A percentile compares a stretch with the other conserved stretches of the same genome.
Evolutionary conservation across 2,329 filamentous ascomycete species (phyloP).

Genomic region (Hyphodiscus sp.): DNA sequence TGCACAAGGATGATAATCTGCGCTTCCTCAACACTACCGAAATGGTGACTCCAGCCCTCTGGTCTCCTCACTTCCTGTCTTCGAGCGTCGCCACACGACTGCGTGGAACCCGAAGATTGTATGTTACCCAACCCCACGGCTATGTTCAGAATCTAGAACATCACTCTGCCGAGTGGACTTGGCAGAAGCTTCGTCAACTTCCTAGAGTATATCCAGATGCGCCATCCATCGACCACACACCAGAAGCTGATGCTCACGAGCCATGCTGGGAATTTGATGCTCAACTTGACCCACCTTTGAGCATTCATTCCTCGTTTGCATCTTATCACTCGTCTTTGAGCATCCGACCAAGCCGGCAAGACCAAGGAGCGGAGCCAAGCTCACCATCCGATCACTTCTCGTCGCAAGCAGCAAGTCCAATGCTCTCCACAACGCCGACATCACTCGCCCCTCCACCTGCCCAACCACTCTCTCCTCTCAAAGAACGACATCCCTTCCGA

Average conservation of each 20-base stretch:
- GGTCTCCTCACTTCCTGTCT: slow-evolving; percentile 64
- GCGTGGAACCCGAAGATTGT: slow-evolving; percentile 54
- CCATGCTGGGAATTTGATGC: slow-evolving; percentile 61
- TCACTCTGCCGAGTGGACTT: slow-evolving; percentile 53
- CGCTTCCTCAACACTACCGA: slow-evolving; percentile 65
- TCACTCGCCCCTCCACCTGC: slow-evolving; percentile 13
- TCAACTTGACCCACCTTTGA: slow-evolving; percentile 1
- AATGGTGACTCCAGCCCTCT: slow-evolving; percentile 65
- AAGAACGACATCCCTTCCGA: slow-evolving; percentile 32
- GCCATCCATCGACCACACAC: slow-evolving; percentile 40
- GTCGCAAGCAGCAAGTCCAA: slow-evolving; percentile 22
- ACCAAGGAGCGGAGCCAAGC: slow-evolving; percentile 22
- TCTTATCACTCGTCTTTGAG: slow-evolving; percentile 35
- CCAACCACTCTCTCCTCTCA: slow-evolving; percentile 19
- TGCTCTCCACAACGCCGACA: slow-evolving; percentile 24
- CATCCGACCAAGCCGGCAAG: slow-evolving; percentile 36
- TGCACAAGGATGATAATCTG: slow-evolving; percentile 66
- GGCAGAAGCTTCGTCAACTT: slow-evolving; percentile 61
- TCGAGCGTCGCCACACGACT: slow-evolving; percentile 69
- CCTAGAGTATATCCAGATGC: slow-evolving; percentile 48
- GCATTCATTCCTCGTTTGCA: slow-evolving; percentile 28
- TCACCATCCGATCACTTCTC: slow-evolving; percentile 29
- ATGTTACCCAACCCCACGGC: slow-evolving; percentile 67
- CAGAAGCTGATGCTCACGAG: slow-evolving; percentile 56
- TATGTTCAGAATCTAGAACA: slow-evolving; percentile 56